These are phyloP conservation scores for Cymbidium sinense DNA, from an alignment of 106 monocot genomes.

Conservation along the genomic window DNA sequence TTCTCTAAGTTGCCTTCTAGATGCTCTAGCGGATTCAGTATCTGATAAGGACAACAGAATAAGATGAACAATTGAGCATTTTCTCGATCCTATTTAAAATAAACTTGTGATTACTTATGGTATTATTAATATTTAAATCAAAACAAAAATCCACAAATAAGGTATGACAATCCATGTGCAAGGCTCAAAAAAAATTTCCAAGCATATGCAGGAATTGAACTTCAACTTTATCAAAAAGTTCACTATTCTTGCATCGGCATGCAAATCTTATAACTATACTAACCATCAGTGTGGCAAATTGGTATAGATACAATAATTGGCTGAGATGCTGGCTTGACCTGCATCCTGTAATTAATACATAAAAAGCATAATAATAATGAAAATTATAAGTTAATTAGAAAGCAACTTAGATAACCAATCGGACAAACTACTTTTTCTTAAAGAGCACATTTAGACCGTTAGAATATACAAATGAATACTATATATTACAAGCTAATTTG, in stretches of 20 bases:
- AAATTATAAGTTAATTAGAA: not conserved
- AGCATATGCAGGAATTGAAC: not conserved
- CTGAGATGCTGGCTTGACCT: slow-evolving; percentile 76
- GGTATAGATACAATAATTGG: slow-evolving; percentile 83
- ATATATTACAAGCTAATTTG: not conserved
- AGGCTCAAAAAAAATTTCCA: not conserved
- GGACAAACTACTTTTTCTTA: not conserved
- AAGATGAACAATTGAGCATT: slow-evolving; percentile 5
- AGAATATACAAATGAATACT: not conserved
- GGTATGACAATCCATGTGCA: not conserved
- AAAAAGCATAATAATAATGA: not conserved
- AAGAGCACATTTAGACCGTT: not conserved
- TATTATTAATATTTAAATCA: not conserved
- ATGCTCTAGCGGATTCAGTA: slow-evolving; percentile 91
- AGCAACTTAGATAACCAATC: not conserved
- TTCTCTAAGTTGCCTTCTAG: slow-evolving; percentile 73
- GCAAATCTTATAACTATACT: slow-evolving; percentile 15
- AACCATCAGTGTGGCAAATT: slow-evolving; percentile 88
- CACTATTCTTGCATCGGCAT: not conserved
- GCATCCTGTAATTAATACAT: slow-evolving; percentile 65
- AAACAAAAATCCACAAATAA: not conserved
- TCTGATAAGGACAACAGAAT: slow-evolving; percentile 37
- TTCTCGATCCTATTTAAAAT: not conserved
- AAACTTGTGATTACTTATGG: not conserved
- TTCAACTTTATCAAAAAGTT: not conserved